Evolutionary conservation across 495 filamentous ascomycete genomes (phyloP), one percentile per base, ranked within the genome.

Genomic region (Schizothecium vesticola): DNA sequence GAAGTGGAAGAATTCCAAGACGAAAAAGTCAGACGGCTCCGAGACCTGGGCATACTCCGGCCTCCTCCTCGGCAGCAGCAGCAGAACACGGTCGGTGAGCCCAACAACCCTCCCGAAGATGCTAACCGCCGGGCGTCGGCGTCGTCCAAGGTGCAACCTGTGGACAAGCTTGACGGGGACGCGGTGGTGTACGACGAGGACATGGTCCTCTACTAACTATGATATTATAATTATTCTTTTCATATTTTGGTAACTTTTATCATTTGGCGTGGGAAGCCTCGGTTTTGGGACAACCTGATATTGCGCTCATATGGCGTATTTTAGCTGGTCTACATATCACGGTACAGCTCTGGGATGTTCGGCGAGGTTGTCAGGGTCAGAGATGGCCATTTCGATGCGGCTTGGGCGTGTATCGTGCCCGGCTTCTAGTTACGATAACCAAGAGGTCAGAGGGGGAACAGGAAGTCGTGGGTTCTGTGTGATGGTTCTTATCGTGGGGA

Each of bases 151-250:
- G 65, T 65, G 66, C 73, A 71, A 62, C 66, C 76, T 56, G 77
- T 77, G 70, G 21, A n/a, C 9, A 83, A 85, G 55, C 78, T 83
- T 59, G 87, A 89, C 63, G 90, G 90, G 74, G 86, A 90, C 75
- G 91, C 88, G 61, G 91, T 92, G 74, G 80, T 88, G 75, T 89
- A 89, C 72, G 88, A 91, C 60, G 92, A 95, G 81, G 92, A 94
- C 72, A 92, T 87, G 65, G 92, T 95, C 65, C 92, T 95, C 68
- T 94, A 95, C 80, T 95, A 86, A 86, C 70, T 33, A 43, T 36
- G 6, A 56, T 64, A n/a, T 63, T 63, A 13, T 16, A 12, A 31
- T 59, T 63, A 19, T 36, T 68, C 3, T 36, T 56, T 59, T n/a
- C 19, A n/a, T n/a, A 51, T 10, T 12, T 51, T n/a, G 43, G 43